phyloP scores from a whole-genome alignment of 2,329 filamentous ascomycete genomes.

The Arthrobotrys conoides region DNA sequence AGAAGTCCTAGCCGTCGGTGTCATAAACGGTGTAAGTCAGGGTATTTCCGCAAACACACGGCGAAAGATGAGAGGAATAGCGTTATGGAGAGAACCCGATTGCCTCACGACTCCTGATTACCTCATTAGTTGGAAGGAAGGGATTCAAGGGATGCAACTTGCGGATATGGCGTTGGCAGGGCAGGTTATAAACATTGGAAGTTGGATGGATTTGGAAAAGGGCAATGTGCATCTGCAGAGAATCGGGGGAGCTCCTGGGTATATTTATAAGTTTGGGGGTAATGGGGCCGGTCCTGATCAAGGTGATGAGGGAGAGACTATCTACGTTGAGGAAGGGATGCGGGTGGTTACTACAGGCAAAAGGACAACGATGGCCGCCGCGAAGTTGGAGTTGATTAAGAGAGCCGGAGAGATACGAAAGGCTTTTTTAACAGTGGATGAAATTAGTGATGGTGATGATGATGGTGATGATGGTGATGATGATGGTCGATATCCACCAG shows the following conservation, averaged over 20 bases:
- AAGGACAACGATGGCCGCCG: background rate
- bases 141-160: slow-evolving; percentile 26
- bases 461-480: too few species aligned
- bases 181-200: slow-evolving; percentile 12
- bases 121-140: slow-evolving; percentile 34
- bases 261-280: slow-evolving; percentile 14
- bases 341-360: slow-evolving; percentile 14
- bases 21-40: slow-evolving; percentile 37
- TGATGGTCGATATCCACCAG: too few species aligned
- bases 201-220: slow-evolving; percentile 38
- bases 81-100: slow-evolving; percentile 22
- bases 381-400: slow-evolving; percentile 3
- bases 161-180: slow-evolving; percentile 15
- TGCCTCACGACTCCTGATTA: slow-evolving; percentile 25
- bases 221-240: slow-evolving; percentile 16
- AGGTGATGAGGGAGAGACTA: too few species aligned
- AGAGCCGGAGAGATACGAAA: background rate
- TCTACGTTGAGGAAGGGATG: slow-evolving; percentile 15
- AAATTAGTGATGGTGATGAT: background rate
- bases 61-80: slow-evolving; percentile 31
- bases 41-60: slow-evolving; percentile 17
- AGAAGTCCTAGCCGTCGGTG: slow-evolving; percentile 31
- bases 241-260: slow-evolving; percentile 8
- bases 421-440: background rate
- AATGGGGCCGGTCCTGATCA: background rate